Evolutionary conservation across 2,329 filamentous ascomycete genomes (phyloP).

Genomic region (Alternaria angustiovoidea): DNA sequence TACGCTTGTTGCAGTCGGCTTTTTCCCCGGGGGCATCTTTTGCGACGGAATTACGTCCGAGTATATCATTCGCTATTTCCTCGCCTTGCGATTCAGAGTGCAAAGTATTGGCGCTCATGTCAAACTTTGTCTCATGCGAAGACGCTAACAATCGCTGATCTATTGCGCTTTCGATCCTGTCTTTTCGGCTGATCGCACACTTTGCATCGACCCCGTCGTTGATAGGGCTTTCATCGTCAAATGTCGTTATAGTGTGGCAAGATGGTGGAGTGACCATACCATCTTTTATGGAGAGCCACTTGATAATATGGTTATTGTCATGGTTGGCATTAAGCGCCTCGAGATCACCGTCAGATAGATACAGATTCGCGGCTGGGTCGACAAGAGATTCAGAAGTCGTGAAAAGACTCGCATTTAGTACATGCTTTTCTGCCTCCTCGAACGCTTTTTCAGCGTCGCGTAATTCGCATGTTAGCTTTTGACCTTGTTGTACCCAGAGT

Average conservation of each 20-base stretch:
- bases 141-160: background rate
- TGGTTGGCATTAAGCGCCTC: background rate
- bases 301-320: background rate
- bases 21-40: background rate
- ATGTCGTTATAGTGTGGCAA: background rate
- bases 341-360: background rate
- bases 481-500: too few species aligned
- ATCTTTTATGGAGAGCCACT: background rate
- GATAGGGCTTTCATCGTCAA: background rate
- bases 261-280: background rate
- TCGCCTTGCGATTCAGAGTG: too few species aligned
- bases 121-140: background rate
- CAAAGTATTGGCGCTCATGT: background rate
- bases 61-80: too few species aligned
- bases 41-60: too few species aligned
- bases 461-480: background rate
- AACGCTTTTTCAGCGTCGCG: background rate
- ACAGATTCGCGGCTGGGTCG: background rate
- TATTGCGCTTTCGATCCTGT: background rate
- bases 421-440: background rate
- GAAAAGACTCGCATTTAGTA: background rate
- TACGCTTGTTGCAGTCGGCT: too few species aligned
- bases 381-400: background rate
- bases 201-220: background rate
- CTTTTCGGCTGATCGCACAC: background rate